Percentiles rank a stretch among this genome's conserved stretches.
Evolutionary conservation across 257 asterid genomes (phyloP).

Genomic region (Datura wrightii): DNA sequence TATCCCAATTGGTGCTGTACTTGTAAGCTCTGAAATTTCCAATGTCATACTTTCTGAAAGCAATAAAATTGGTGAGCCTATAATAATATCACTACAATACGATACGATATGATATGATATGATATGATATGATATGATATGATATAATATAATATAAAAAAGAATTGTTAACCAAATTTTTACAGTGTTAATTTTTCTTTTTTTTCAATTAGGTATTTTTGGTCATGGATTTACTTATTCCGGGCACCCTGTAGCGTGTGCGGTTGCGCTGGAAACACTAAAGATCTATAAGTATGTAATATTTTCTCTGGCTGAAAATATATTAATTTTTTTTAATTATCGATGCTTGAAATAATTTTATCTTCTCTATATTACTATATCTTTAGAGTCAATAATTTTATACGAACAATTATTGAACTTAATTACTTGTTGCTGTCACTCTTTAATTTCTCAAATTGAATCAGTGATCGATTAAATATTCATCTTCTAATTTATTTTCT

Average conservation of each 20-base stretch:
- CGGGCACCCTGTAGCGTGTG: conserved; percentile 96
- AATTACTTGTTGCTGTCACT: too few relatives aligned
- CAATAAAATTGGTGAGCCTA: conserved; percentile 72
- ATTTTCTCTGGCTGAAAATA: neutral
- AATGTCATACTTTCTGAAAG: conserved; percentile 90
- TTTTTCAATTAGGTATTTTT: conserved; percentile 59
- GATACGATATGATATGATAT: neutral
- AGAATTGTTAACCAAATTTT: neutral
- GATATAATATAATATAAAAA: too few relatives aligned
- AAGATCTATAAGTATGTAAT: conserved; percentile 79
- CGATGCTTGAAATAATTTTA: too few relatives aligned
- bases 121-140: too few relatives aligned
- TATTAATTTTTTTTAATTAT: too few relatives aligned
- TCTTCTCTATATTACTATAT: too few relatives aligned
- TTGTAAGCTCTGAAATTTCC: conserved; percentile 72
- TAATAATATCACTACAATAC: neutral
- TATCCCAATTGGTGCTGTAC: conserved; percentile 95
- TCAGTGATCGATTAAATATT: too few relatives aligned
- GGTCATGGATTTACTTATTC: conserved; percentile 98
- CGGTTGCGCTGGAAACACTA: conserved; percentile 90
- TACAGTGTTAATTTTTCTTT: neutral
- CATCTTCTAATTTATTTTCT: too few relatives aligned
- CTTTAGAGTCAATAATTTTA: too few relatives aligned
- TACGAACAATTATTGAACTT: too few relatives aligned
- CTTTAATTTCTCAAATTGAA: too few relatives aligned